A percentile compares a stretch with the other conserved stretches of the same genome.
Evolutionary conservation across 306 rosid genomes (phyloP).

Genomic region (Prosopis cineraria): DNA sequence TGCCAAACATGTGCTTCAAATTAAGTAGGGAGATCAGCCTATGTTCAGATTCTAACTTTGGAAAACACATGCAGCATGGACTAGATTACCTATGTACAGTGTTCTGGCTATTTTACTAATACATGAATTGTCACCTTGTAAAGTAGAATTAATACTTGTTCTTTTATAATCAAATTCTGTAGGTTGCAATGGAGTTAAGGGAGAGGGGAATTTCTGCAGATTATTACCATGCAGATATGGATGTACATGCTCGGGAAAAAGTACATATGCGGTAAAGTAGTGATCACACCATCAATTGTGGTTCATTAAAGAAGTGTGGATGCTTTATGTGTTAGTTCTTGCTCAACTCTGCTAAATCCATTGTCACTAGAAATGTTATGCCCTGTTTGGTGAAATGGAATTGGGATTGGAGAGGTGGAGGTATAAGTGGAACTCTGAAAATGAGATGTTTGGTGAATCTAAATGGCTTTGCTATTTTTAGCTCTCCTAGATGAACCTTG

Average conservation of each 20-base stretch:
- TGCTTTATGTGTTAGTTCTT: conserved; percentile 17
- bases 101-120: conserved; percentile 5
- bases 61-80: background rate
- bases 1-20: background rate
- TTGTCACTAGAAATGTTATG: conserved; percentile 14
- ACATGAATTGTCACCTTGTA: conserved; percentile 11
- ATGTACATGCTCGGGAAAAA: conserved; percentile 71
- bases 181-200: conserved; percentile 90
- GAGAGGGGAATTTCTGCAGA: conserved; percentile 84
- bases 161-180: conserved; percentile 33
- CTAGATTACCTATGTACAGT: conserved; percentile 6
- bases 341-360: conserved; percentile 26
- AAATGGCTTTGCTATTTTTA: background rate
- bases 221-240: conserved; percentile 96
- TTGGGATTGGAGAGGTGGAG: too few relatives aligned
- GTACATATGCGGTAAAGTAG: conserved; percentile 82
- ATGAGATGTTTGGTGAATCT: too few relatives aligned
- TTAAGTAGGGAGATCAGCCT: conserved; percentile 13
- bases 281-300: conserved; percentile 28
- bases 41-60: conserved; percentile 15
- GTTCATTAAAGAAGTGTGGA: conserved; percentile 7
- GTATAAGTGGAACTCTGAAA: too few relatives aligned
- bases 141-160: conserved; percentile 17
- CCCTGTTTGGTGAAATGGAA: too few relatives aligned
- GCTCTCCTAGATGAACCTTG: background rate